These are phyloP conservation scores for Linnemannia elongata DNA, from an alignment of 192 early-diverging fungal genomes.

Conservation along the genomic window DNA sequence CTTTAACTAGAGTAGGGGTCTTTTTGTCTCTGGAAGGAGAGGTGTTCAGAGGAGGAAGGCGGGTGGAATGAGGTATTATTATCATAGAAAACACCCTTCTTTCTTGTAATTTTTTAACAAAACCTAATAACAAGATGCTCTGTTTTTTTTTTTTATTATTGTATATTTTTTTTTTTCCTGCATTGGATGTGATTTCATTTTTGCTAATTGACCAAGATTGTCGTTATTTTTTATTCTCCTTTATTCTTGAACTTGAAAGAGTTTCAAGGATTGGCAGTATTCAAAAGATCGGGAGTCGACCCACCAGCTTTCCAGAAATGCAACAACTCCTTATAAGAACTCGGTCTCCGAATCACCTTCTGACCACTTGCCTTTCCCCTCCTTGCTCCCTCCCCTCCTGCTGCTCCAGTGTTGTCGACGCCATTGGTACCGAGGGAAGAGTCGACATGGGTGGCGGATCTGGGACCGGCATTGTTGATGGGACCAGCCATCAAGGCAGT, in stretches of 20 bases:
- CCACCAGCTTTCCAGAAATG: slow-evolving; percentile 52
- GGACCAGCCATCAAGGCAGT: neutral
- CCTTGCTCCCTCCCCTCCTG: no score
- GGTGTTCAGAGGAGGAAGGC: no score
- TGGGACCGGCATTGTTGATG: neutral
- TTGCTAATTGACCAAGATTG: no score
- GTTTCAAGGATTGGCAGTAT: neutral
- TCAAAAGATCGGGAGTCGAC: slow-evolving; percentile 34
- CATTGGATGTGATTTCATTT: neutral
- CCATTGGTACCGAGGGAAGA: neutral
- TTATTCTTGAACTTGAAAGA: no score
- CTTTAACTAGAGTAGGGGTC: slow-evolving; percentile 20
- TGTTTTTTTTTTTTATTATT: neutral
- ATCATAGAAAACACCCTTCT: no score
- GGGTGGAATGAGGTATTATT: no score
- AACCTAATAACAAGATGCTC: no score
- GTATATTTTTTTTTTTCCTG: neutral
- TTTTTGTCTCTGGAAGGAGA: no score
- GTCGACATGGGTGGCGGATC: neutral
- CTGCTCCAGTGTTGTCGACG: neutral
- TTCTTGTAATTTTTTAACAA: no score
- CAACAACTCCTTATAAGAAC: slow-evolving; percentile 46
- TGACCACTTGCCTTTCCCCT: neutral
- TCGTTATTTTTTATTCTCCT: no score
- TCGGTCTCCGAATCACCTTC: slow-evolving; percentile 26